Base-by-base conservation (phyloP, 306 rosid genomes). In the Crotalaria pallida region DNA sequence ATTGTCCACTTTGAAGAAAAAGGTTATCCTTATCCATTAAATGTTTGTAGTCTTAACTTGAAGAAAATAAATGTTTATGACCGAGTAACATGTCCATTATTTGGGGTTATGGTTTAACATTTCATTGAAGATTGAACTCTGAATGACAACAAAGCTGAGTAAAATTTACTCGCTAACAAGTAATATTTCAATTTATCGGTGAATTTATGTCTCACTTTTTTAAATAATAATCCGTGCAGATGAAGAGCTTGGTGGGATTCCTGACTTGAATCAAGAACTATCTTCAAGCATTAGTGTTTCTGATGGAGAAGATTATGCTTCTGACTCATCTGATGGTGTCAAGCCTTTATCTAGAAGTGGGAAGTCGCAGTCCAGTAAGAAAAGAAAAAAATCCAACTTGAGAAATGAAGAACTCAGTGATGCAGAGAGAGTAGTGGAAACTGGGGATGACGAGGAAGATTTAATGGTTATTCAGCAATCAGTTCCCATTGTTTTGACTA, bases 201-300 rank as follows among this genome's bases (percentile, higher is more conserved):
- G 43, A 17, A 31, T 58, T 48, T 49, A 43, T 16, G 11, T 34
- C 53, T 55, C 55, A 38, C 3, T 3, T 3, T 10, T 12, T 8
- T 3, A 3, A 7, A 2, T 36, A 12, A 10, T 7, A n/a, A 7
- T 18, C 17, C 34, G n/a, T 75, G 11, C 47, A 75, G 81, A 27
- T 68, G 71, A 60, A 40, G 48, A 18, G 17, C 1, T 15, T 1
- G 27, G 11, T n/a, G 78, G 24, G 55, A 8, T 13, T 53, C 6
- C 51, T 21, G 74, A 65, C 58, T 60, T 60, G 21, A 70, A 75
- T 13, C 22, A 57, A 44, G 53, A 18, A 24, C 63, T 77, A 31
- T 45, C 53, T 47, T 3, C 24, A 31, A 58, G 74, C 49, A 10
- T 21, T 4, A 6, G 48, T 17, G 16, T 50, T 66, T 15, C 49